Base-by-base conservation (phyloP, 2,329 filamentous ascomycete genomes). In the Ophiostoma quercus region DNA sequence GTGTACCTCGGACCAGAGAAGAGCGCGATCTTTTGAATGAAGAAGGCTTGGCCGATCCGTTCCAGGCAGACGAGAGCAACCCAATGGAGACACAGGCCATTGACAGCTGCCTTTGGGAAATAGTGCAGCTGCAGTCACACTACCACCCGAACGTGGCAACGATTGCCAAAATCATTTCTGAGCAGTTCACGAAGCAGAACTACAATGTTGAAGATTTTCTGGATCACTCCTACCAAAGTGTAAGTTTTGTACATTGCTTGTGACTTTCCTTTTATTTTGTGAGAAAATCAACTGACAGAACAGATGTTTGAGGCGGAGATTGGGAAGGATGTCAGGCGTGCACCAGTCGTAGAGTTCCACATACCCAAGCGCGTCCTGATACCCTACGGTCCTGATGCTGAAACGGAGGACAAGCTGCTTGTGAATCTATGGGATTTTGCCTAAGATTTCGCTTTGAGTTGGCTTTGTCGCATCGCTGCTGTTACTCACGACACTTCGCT, bases 181-280 rank as follows among this genome's bases (percentile, higher is more conserved):
- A 98, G 80, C 95, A 98, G 78, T 99, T 98, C 78, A 99, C 95
- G 2, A 99, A 99, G 81, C 89, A 93, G 74, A 86, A 90, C 2
- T 99, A 98, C 79, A 95, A 93, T 75, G 81, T 97, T n/a, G 95
- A 99, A 77, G 95, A 99, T 77, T 99, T 99, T 79, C 81, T 98
- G 66, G 95, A 99, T 77, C 93, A 98, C 78, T 94, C 92, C 0
- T 99, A 98, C 79, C 87, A 84, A 75, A 92, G 88, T 77, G 89
- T 90, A 85, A 84, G 86, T 54, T 34, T 37, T 29, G 47, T 29
- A 1, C 43, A 25, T 29, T 29, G 25, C 25, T 29, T 29, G 25
- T 29, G 25, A 29, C 25, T 29, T 29, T 29, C 25, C 25, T 29
- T 29, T 29, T 29, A 29, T 29, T 29, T 29, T 29, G 25, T 29